A percentile compares a stretch with the other conserved stretches of the same genome.
Evolutionary conservation across 164 flowering plant genomes (phyloP).

Genomic region (Tetracentron sinense): DNA sequence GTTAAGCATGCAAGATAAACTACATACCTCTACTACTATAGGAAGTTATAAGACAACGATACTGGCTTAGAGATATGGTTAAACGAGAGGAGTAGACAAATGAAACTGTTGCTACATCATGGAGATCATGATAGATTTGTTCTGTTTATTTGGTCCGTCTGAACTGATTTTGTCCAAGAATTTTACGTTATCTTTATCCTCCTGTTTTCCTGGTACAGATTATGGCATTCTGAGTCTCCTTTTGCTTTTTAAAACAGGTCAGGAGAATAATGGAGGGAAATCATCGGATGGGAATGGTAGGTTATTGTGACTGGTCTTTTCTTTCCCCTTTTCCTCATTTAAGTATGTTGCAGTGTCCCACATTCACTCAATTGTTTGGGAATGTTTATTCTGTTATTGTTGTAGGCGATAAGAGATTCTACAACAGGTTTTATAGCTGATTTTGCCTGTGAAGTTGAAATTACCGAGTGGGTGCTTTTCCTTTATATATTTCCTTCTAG

Average conservation of each 20-base stretch:
- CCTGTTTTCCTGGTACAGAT: background rate
- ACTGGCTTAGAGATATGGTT: too few relatives aligned
- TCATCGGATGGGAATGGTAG: conserved; percentile 98
- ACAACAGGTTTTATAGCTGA: conserved; percentile 77
- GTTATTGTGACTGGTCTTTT: conserved; percentile 12
- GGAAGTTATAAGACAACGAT: too few relatives aligned
- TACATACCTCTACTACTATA: too few relatives aligned
- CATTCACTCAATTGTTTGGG: conserved; percentile 6
- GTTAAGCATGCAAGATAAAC: too few relatives aligned
- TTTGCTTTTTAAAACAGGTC: conserved; percentile 44
- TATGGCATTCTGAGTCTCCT: background rate
- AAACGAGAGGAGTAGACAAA: too few relatives aligned
- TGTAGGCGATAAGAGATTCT: conserved; percentile 71
- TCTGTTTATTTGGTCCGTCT: too few relatives aligned
- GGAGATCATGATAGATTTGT: background rate
- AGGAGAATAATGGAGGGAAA: conserved; percentile 97
- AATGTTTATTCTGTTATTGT: conserved; percentile 10
- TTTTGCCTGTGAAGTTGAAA: conserved; percentile 95
- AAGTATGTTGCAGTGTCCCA: conserved; percentile 13
- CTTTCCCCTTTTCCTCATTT: conserved; percentile 13
- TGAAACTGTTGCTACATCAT: too few relatives aligned
- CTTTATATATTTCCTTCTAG: too few relatives aligned
- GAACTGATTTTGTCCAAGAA: background rate
- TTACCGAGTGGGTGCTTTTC: conserved; percentile 68
- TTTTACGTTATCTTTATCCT: too few relatives aligned